Percentiles rank a stretch among this genome's conserved stretches.
Evolutionary conservation across 2,329 filamentous ascomycete genomes (phyloP).

Genomic region (Exophiala phaeomuriformis): DNA sequence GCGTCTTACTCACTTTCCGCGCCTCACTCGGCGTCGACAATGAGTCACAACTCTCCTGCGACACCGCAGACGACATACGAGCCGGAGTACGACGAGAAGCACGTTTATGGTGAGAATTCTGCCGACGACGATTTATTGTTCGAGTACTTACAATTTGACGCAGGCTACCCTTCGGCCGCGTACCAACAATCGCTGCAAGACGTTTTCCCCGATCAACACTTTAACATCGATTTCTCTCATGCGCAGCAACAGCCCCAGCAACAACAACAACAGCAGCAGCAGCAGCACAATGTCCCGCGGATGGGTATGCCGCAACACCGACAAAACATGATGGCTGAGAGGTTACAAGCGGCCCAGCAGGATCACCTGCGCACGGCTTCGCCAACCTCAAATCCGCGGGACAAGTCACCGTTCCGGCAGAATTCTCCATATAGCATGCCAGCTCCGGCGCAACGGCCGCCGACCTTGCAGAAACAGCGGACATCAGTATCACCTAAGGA

Average conservation of each 20-base stretch:
- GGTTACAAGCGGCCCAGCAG: constrained; percentile 70
- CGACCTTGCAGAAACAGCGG: constrained; percentile 46
- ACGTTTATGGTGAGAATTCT: constrained; percentile 49
- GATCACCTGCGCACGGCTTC: constrained; percentile 59
- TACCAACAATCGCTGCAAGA: constrained; percentile 32
- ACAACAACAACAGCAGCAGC: constrained; percentile 21
- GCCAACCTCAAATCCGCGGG: constrained; percentile 50
- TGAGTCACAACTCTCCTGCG: constrained; percentile 54
- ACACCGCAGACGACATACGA: constrained; percentile 52
- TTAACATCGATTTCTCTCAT: constrained; percentile 34
- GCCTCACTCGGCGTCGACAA: constrained; percentile 53
- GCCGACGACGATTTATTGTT: constrained; percentile 46
- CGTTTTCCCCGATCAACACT: constrained; percentile 60
- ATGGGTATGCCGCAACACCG: constrained; percentile 44
- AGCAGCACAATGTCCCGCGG: constrained; percentile 23
- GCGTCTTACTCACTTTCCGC: constrained; percentile 49
- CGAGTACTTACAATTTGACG: constrained; percentile 60
- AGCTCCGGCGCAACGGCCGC: constrained; percentile 35
- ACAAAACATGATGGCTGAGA: constrained; percentile 61
- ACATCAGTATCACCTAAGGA: constrained; percentile 93
- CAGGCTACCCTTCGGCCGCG: constrained; percentile 45
- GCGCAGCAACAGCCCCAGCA: constrained; percentile 32
- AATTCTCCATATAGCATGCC: constrained; percentile 54
- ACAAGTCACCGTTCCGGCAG: constrained; percentile 73
- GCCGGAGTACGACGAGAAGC: constrained; percentile 48